A percentile compares a stretch with the other conserved stretches of the same genome.
Conservation (phyloP, 164 flowering plant genomes). For the Houttuynia cordata region DNA sequence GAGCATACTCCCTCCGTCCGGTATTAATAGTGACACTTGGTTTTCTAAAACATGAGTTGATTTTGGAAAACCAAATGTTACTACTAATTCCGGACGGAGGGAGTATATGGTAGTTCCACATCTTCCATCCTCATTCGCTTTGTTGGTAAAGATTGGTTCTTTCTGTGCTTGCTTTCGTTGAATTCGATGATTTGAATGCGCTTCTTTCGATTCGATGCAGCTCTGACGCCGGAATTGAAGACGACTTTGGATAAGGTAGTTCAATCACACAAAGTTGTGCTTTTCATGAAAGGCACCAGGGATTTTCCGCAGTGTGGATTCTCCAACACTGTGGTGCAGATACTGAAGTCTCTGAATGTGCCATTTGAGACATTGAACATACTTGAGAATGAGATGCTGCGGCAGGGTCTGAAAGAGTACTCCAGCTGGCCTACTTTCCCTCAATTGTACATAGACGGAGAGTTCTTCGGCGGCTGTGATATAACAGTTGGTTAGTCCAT, state of each 20-base stretch:
- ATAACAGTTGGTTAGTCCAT: slow-evolving; percentile 65
- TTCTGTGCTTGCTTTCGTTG: not conserved
- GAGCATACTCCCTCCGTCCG: not conserved
- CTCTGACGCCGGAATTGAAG: slow-evolving; percentile 63
- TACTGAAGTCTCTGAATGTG: slow-evolving; percentile 57
- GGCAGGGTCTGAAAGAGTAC: slow-evolving; percentile 82
- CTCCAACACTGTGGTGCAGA: slow-evolving; percentile 81
- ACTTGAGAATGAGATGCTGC: slow-evolving; percentile 70
- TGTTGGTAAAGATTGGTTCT: no score
- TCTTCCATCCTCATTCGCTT: no score
- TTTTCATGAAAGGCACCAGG: slow-evolving; percentile 88
- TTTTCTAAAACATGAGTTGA: no score
- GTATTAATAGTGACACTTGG: no score
- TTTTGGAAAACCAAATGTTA: no score
- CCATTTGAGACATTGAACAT: slow-evolving; percentile 82
- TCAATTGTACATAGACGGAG: slow-evolving; percentile 86
- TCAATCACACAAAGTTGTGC: slow-evolving; percentile 56
- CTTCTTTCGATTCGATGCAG: slow-evolving; percentile 14
- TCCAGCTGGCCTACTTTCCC: slow-evolving; percentile 98
- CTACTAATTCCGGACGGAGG: no score
- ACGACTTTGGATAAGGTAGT: slow-evolving; percentile 71
- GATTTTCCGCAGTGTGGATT: slow-evolving; percentile 94
- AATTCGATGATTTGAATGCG: not conserved
- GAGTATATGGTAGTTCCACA: no score
- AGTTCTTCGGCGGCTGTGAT: slow-evolving; percentile 94